Evolutionary conservation across 2,329 filamentous ascomycete species (phyloP).

Genomic region (Chrysosporium queenslandicum): DNA sequence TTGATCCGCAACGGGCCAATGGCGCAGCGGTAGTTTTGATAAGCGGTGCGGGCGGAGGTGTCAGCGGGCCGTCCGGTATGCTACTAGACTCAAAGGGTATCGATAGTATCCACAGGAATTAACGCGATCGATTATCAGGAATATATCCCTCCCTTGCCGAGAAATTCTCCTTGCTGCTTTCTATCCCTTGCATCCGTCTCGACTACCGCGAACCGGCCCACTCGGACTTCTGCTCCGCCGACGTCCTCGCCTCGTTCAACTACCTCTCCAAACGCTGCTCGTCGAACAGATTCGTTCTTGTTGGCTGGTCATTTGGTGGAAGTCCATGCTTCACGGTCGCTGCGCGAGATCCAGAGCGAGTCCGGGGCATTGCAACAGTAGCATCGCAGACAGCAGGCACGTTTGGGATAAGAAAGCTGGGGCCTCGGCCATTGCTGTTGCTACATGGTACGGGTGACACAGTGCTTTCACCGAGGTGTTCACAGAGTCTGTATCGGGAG

Average conservation of each 20-base stretch:
- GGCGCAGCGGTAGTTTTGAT: conserved; percentile 24
- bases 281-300: conserved; percentile 31
- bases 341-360: conserved; percentile 23
- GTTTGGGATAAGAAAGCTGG: conserved; percentile 25
- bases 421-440: conserved; percentile 30
- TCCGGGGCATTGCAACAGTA: conserved; percentile 32
- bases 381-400: conserved; percentile 34
- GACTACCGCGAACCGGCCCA: conserved; percentile 34
- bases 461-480: conserved; percentile 28
- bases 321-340: conserved; percentile 35
- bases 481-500: conserved; percentile 28
- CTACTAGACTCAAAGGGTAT: too few species aligned
- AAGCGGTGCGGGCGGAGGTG: conserved; percentile 31
- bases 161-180: conserved; percentile 33
- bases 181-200: conserved; percentile 34
- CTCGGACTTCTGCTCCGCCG: conserved; percentile 29
- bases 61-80: conserved; percentile 33
- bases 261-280: conserved; percentile 27
- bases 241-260: conserved; percentile 31
- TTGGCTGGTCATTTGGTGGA: conserved; percentile 39
- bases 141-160: conserved; percentile 35
- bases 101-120: too few species aligned
- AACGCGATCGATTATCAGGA: conserved; percentile 15
- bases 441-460: conserved; percentile 34
- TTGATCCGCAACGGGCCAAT: conserved; percentile 14